A percentile compares a stretch with the other conserved stretches of the same genome.
These are phyloP conservation scores for Pterula multifida DNA, from an alignment of 1,284 basidiomycete species.

Conservation along the genomic window DNA sequence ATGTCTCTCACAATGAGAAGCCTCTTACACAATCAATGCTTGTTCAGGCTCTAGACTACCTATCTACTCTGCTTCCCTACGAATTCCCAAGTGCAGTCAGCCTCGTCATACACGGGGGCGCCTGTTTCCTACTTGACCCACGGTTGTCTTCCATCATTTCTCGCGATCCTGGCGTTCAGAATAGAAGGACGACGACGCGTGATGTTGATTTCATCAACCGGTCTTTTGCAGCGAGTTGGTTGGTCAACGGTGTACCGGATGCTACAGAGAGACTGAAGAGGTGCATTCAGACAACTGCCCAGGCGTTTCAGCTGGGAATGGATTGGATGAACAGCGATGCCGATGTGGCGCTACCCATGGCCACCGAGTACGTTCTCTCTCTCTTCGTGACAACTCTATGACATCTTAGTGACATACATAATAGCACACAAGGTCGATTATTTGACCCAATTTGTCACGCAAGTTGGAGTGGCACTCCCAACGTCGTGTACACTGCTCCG, in stretches of 20 bases:
- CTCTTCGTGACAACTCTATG: background rate
- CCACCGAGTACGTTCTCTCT: slow-evolving; percentile 33
- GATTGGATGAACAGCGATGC: slow-evolving; percentile 69
- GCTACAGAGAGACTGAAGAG: slow-evolving; percentile 36
- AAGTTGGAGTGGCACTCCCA: background rate
- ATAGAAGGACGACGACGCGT: slow-evolving; percentile 33
- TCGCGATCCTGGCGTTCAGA: slow-evolving; percentile 17
- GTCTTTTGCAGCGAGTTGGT: slow-evolving; percentile 43
- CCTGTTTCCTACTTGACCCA: slow-evolving; percentile 53
- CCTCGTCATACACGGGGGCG: slow-evolving; percentile 56
- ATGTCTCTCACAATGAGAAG: slow-evolving; percentile 22
- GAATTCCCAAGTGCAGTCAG: slow-evolving; percentile 36
- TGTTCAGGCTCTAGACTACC: slow-evolving; percentile 29
- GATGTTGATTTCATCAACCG: slow-evolving; percentile 56
- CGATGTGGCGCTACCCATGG: slow-evolving; percentile 52
- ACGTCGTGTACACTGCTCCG: background rate
- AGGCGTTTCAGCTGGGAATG: slow-evolving; percentile 29
- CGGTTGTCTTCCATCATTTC: slow-evolving; percentile 23
- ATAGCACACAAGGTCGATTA: background rate
- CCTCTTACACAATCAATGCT: slow-evolving; percentile 24
- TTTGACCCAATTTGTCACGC: background rate
- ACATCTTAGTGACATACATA: background rate
- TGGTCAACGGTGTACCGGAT: slow-evolving; percentile 30
- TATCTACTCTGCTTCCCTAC: slow-evolving; percentile 31
- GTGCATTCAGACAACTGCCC: slow-evolving; percentile 46